Evolutionary conservation across 495 filamentous ascomycete genomes (phyloP), one percentile per base, ranked within the genome.

Genomic region (Lasiosphaeriaceae sp.): DNA sequence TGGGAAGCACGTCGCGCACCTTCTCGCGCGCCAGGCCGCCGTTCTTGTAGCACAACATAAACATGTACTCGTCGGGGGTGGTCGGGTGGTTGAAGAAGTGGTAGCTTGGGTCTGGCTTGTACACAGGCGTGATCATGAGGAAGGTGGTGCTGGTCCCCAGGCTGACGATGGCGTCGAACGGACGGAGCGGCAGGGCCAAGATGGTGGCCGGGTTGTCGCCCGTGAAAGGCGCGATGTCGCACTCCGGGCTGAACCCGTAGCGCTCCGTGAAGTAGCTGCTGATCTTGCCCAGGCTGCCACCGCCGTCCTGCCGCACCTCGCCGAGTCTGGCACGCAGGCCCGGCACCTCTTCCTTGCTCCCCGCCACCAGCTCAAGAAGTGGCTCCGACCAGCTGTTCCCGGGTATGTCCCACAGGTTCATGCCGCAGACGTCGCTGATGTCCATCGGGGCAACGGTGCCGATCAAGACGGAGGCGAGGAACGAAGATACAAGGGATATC

Each of bases 41-140:
- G 75, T 98, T 98, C 73, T 97, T 97, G 78, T 97, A 98, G 78
- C 94, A 98, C 26, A 98, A 87, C 94, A 98, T 98, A 73, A 98
- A 98, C 92, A 98, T 91, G 74, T 90, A 90, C 43, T 93, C 78
- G 3, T 87, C 87, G 5, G 84, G 74, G 0, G 88, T 91, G 29
- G 90, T 91, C 1, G 89, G 89, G 71, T 94, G 89, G 73, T 93
- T 90, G 78, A 96, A 90, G 76, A 92, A 89, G 75, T 96, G 90
- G 35, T 90, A 90, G 17, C 87, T 83, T 1, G 90, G 88, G 64
- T 96, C 88, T 1, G 94, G 90, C 68, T 86, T 84, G 76, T 96
- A 97, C 63, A 83, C 83, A 11, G 90, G 88, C 1, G 94, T 97
- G 56, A 86, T 89, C 92, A 97, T 98, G 34, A 98, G 81, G 74